Conservation (phyloP, 768 basidiomycete species). For the Suillus decipiens region DNA sequence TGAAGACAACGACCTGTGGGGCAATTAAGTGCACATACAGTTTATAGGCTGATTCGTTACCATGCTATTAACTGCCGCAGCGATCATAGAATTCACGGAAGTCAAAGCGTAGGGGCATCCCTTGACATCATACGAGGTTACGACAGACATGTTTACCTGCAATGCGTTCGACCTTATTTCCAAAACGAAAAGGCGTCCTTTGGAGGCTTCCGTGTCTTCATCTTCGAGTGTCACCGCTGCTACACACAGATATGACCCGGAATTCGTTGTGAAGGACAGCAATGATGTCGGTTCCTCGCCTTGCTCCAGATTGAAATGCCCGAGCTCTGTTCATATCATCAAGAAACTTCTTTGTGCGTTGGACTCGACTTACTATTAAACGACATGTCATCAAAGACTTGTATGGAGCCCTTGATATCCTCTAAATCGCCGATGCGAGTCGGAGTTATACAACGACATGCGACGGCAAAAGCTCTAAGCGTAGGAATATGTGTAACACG, state of each 20-base stretch:
- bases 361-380: conserved; percentile 54
- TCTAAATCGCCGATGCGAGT: conserved; percentile 53
- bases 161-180: conserved; percentile 33
- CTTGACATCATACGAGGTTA: conserved; percentile 46
- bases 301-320: conserved; percentile 31
- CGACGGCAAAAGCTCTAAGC: conserved; percentile 64
- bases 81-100: conserved; percentile 49
- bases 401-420: conserved; percentile 54
- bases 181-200: conserved; percentile 66
- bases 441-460: conserved; percentile 56
- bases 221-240: conserved; percentile 46
- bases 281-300: conserved; percentile 69
- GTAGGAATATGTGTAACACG: conserved; percentile 60
- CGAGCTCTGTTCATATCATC: conserved; percentile 24
- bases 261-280: conserved; percentile 33
- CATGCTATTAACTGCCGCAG: conserved; percentile 74
- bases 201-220: conserved; percentile 50
- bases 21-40: background rate
- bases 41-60: conserved; percentile 43
- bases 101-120: conserved; percentile 75
- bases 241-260: conserved; percentile 47
- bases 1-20: conserved; percentile 49
- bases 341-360: background rate
- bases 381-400: conserved; percentile 62
- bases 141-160: conserved; percentile 28